phyloP scores from a whole-genome alignment of 345 rosid species.

The Citropsis articulata region DNA sequence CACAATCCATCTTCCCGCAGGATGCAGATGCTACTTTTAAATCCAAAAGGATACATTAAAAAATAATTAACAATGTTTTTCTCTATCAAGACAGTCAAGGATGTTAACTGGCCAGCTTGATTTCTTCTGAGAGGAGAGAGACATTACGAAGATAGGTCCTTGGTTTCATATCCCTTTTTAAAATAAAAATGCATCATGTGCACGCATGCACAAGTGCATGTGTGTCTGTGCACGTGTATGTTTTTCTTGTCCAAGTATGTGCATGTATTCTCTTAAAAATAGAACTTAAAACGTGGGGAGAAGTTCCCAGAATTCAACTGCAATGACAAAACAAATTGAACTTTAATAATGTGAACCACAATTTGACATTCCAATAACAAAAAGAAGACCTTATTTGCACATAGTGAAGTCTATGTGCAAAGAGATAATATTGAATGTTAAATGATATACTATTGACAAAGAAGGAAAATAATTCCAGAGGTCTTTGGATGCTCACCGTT shows the following conservation, averaged over 20 bases:
- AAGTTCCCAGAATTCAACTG: not conserved
- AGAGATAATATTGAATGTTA: not conserved
- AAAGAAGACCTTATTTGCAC: not conserved
- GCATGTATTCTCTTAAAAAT: not conserved
- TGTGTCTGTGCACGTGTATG: too few relatives aligned
- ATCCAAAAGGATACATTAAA: not conserved
- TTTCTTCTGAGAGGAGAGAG: not conserved
- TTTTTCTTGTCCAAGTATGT: too few relatives aligned
- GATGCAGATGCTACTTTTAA: not conserved
- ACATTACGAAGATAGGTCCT: not conserved
- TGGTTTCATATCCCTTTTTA: not conserved
- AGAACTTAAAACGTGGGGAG: not conserved
- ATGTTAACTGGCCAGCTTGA: not conserved
- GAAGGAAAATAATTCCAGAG: not conserved
- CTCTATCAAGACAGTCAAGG: not conserved
- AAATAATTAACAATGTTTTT: not conserved
- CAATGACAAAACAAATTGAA: not conserved
- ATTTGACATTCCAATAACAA: not conserved
- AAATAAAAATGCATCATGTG: not conserved
- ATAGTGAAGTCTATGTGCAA: not conserved
- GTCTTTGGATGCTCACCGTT: not conserved
- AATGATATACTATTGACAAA: not conserved
- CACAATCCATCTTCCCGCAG: not conserved
- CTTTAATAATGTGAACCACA: not conserved
- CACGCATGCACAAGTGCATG: not conserved